phyloP scores from a whole-genome alignment of 805 yeast genomes.

The Citeromyces matritensis region DNA sequence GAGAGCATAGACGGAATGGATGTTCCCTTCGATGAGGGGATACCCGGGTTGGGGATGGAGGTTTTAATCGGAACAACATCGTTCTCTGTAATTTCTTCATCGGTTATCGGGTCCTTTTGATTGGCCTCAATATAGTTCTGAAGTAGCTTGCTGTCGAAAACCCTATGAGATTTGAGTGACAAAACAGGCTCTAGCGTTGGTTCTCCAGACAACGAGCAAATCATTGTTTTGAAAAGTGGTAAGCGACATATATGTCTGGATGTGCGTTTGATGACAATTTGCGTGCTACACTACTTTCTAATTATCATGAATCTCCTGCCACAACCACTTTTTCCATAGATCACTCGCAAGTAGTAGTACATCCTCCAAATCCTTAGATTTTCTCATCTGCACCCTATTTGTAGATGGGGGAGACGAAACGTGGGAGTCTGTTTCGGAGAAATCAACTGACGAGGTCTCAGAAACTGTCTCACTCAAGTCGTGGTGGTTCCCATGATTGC shows the following conservation, averaged over 20 bases:
- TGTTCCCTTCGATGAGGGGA: conserved; percentile 29
- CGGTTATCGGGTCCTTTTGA: conserved; percentile 60
- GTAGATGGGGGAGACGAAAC: no score
- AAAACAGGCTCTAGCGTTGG: conserved; percentile 59
- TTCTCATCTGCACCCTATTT: no score
- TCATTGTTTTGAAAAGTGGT: no score
- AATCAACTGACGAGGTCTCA: conserved; percentile 1
- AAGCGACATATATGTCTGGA: no score
- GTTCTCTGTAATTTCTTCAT: conserved; percentile 38
- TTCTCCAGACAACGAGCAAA: conserved; percentile 40
- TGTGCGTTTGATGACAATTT: no score
- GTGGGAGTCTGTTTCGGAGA: no score
- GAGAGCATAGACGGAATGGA: conserved; percentile 72
- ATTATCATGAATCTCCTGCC: background rate
- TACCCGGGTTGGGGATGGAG: conserved; percentile 14
- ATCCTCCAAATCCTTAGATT: no score
- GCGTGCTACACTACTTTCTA: no score
- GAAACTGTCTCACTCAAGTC: background rate
- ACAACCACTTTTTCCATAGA: background rate
- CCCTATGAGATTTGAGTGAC: conserved; percentile 51
- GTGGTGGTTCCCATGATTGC: conserved; percentile 2
- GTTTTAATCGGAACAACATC: conserved; percentile 34
- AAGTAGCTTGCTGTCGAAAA: conserved; percentile 54
- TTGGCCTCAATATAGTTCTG: conserved; percentile 46
- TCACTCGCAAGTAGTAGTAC: no score